Conservation (phyloP, 768 basidiomycete species). For the Hysterangium stoloniferum region DNA sequence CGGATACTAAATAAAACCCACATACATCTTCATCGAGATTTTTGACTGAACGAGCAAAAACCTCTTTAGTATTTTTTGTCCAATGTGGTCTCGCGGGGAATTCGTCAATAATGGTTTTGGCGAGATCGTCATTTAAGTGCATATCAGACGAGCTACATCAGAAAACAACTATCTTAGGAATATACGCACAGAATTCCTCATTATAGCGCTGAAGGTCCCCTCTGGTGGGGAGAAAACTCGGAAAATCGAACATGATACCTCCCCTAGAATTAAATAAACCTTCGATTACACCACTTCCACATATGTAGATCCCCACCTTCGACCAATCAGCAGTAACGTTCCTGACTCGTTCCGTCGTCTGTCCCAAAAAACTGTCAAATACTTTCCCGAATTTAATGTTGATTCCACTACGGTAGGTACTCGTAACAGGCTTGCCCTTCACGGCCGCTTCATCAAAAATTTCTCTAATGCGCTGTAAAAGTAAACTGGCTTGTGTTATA, state of each 20-base stretch:
- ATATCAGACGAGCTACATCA: background rate
- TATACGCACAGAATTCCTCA: slow-evolving; percentile 11
- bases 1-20: background rate
- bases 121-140: slow-evolving; percentile 8
- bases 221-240: slow-evolving; percentile 7
- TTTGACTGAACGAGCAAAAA: slow-evolving; percentile 7
- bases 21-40: slow-evolving; percentile 5
- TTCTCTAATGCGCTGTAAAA: slow-evolving; percentile 12
- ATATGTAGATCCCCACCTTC: background rate
- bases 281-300: too few relatives aligned
- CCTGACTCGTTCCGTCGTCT: slow-evolving; percentile 10
- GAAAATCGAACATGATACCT: slow-evolving; percentile 13
- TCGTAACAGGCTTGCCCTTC: slow-evolving; percentile 11
- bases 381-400: slow-evolving; percentile 14
- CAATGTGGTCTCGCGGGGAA: slow-evolving; percentile 14
- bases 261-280: background rate
- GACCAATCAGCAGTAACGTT: slow-evolving; percentile 10
- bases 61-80: slow-evolving; percentile 13
- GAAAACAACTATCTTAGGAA: background rate
- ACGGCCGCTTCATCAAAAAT: slow-evolving; percentile 14
- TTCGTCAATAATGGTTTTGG: slow-evolving; percentile 7
- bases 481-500: slow-evolving; percentile 6
- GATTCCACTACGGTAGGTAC: slow-evolving; percentile 13
- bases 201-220: slow-evolving; percentile 12
- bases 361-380: slow-evolving; percentile 13